These are phyloP conservation scores for Oligophagozyma castellii DNA, from an alignment of 1,139 yeast genomes.

Conservation along the genomic window DNA sequence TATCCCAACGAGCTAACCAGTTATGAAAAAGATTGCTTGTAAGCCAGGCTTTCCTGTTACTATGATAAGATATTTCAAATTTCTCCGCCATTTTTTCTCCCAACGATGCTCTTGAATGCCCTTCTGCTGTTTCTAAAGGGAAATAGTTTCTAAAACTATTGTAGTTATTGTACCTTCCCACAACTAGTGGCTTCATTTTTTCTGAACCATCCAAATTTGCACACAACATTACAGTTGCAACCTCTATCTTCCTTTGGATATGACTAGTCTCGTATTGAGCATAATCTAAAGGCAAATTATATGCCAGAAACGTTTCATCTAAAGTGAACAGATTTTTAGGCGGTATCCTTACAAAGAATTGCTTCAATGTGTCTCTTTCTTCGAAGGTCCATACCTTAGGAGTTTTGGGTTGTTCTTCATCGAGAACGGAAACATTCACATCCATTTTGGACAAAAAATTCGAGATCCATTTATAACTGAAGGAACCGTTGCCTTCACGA, in stretches of 20 bases:
- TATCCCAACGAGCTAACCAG: slow-evolving; percentile 46
- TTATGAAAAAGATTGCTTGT: slow-evolving; percentile 54
- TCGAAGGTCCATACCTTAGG: slow-evolving; percentile 51
- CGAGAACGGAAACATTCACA: slow-evolving; percentile 35
- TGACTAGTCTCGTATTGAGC: slow-evolving; percentile 38
- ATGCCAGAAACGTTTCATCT: slow-evolving; percentile 49
- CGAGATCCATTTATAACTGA: slow-evolving; percentile 53
- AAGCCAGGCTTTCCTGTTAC: slow-evolving; percentile 51
- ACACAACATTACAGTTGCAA: slow-evolving; percentile 47
- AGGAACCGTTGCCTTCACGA: slow-evolving; percentile 51
- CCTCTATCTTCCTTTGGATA: slow-evolving; percentile 24
- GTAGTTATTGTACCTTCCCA: slow-evolving; percentile 44
- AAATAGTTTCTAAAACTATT: slow-evolving; percentile 35
- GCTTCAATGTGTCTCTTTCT: slow-evolving; percentile 34
- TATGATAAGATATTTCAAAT: slow-evolving; percentile 42
- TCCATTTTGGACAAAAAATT: slow-evolving; percentile 43
- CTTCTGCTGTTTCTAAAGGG: slow-evolving; percentile 18
- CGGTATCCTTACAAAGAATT: slow-evolving; percentile 25
- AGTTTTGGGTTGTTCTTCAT: slow-evolving; percentile 32
- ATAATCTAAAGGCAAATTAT: slow-evolving; percentile 49
- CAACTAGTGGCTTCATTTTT: slow-evolving; percentile 44
- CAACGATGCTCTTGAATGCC: slow-evolving; percentile 16
- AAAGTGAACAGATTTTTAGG: slow-evolving; percentile 45
- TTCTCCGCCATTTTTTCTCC: slow-evolving; percentile 34
- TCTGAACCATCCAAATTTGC: slow-evolving; percentile 52